Evolutionary conservation across 2,329 filamentous ascomycete species (phyloP).

Genomic region (Berkeleyomyces basicola): DNA sequence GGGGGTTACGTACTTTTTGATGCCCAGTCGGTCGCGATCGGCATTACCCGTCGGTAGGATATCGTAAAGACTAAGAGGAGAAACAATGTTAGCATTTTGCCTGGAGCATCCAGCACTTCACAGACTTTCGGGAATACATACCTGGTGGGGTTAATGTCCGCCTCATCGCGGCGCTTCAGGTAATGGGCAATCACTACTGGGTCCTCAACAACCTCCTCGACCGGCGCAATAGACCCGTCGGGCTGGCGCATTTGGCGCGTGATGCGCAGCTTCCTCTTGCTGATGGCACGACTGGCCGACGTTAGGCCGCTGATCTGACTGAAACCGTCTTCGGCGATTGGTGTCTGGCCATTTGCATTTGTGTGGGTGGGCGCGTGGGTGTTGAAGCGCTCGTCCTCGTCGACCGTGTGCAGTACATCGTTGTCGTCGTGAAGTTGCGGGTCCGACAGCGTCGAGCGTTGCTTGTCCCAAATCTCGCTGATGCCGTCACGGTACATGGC

Average conservation of each 20-base stretch:
- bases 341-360: constrained; percentile 35
- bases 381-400: constrained; percentile 54
- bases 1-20: constrained; percentile 21
- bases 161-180: constrained; percentile 55
- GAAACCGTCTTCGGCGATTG: constrained; percentile 52
- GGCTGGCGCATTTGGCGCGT: constrained; percentile 38
- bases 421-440: constrained; percentile 48
- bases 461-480: constrained; percentile 78
- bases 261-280: constrained; percentile 56
- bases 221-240: constrained; percentile 38
- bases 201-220: constrained; percentile 58
- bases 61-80: constrained; percentile 30
- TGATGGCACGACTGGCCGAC: constrained; percentile 41
- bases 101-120: constrained; percentile 24
- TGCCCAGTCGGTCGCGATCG: constrained; percentile 34
- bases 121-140: constrained; percentile 28
- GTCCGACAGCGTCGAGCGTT: constrained; percentile 63
- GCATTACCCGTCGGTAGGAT: constrained; percentile 33
- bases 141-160: constrained; percentile 57
- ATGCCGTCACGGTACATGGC: constrained; percentile 85
- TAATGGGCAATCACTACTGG: constrained; percentile 81
- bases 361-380: constrained; percentile 31
- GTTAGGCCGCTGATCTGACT: constrained; percentile 60
- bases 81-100: constrained; percentile 15
- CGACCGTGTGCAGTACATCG: constrained; percentile 40